phyloP scores from a whole-genome alignment of 176 grass and related monocot species.

The Pontederia paniculata region DNA sequence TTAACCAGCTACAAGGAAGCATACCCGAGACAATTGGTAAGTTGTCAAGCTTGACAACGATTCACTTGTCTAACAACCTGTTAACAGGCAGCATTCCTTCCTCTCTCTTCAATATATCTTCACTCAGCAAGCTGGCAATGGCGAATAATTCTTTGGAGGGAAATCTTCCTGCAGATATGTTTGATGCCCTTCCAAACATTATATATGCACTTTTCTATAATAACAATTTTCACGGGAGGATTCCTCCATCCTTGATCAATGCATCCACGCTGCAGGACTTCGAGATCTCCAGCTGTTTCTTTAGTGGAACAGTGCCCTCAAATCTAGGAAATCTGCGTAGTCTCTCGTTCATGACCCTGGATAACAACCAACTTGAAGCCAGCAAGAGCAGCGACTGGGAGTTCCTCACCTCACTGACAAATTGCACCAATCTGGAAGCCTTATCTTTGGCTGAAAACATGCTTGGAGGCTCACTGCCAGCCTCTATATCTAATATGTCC shows the following conservation, averaged over 20 bases:
- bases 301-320: not conserved
- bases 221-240: not conserved
- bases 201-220: not conserved
- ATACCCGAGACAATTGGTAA: constrained; percentile 10
- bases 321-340: not conserved
- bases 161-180: constrained; percentile 14
- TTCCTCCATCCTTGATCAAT: not conserved
- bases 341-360: not conserved
- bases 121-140: constrained; percentile 1
- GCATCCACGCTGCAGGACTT: not conserved
- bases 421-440: not conserved
- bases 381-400: not conserved
- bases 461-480: not conserved
- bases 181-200: not conserved
- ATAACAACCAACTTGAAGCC: not conserved
- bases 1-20: constrained; percentile 8
- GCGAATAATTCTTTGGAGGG: constrained; percentile 18
- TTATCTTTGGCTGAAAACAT: too few relatives aligned
- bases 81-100: constrained; percentile 9
- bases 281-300: not conserved
- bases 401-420: not conserved
- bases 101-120: constrained; percentile 18
- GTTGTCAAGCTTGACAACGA: constrained; percentile 10
- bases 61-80: constrained; percentile 8
- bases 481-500: constrained; percentile 13